Conservation (phyloP, 176 grass and related monocot species). For the Eragrostis curvula region DNA sequence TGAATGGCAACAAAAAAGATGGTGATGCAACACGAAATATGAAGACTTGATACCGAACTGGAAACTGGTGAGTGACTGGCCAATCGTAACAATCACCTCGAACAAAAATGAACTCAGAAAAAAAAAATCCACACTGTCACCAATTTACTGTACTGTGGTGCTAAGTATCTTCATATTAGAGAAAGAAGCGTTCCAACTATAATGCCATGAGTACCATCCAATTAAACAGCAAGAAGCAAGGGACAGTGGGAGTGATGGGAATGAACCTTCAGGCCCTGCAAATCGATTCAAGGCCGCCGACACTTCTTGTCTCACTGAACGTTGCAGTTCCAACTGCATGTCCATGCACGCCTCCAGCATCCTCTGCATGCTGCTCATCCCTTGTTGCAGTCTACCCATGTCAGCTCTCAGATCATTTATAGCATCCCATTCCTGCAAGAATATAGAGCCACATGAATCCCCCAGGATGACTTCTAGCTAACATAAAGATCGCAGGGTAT, state of each 20-base stretch:
- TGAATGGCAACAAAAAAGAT: background rate
- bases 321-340: slow-evolving; percentile 96
- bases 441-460: slow-evolving; percentile 26
- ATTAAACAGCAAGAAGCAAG: background rate
- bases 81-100: background rate
- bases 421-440: slow-evolving; percentile 86
- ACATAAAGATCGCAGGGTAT: background rate
- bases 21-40: background rate
- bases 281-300: slow-evolving; percentile 88
- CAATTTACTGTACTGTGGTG: background rate
- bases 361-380: slow-evolving; percentile 94
- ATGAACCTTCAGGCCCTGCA: slow-evolving; percentile 63
- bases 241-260: background rate
- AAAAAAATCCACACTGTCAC: background rate
- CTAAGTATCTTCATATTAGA: background rate
- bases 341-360: slow-evolving; percentile 96
- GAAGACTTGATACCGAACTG: background rate
- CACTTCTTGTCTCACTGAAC: slow-evolving; percentile 95
- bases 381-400: slow-evolving; percentile 86
- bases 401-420: slow-evolving; percentile 92
- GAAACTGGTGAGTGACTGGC: background rate
- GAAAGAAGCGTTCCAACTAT: background rate
- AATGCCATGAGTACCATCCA: slow-evolving; percentile 1
- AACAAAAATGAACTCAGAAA: slow-evolving; percentile 29
- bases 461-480: background rate